A percentile compares a stretch with the other conserved stretches of the same genome.
Conservation (phyloP, 2,329 filamentous ascomycete species). For the Aspergillus fischeri region DNA sequence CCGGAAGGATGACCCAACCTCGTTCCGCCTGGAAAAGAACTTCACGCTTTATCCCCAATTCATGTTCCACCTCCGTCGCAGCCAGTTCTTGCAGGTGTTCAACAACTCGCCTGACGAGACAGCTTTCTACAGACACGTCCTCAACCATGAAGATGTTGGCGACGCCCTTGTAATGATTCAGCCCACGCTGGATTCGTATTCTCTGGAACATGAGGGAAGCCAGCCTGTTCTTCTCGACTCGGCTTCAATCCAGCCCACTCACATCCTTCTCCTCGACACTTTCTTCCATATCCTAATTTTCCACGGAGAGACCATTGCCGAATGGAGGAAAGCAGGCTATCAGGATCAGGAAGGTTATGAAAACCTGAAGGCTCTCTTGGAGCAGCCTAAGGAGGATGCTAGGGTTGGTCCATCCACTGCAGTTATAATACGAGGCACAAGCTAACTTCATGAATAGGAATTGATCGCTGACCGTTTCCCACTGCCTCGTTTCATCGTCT, state of each 20-base stretch:
- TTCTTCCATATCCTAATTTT: slow-evolving; percentile 99
- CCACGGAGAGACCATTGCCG: slow-evolving; percentile 95
- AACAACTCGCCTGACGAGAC: slow-evolving; percentile 99
- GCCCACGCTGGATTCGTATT: slow-evolving; percentile 94
- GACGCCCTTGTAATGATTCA: slow-evolving; percentile 99
- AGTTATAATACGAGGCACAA: background rate
- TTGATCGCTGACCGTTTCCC: slow-evolving; percentile 96
- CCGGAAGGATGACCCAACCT: slow-evolving; percentile 94
- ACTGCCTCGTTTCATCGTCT: slow-evolving; percentile 97
- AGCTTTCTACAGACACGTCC: slow-evolving; percentile 94
- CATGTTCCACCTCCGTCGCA: slow-evolving; percentile 97
- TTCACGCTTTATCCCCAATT: slow-evolving; percentile 98
- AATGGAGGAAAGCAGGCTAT: slow-evolving; percentile 97
- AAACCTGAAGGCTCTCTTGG: slow-evolving; percentile 82
- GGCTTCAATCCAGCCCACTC: slow-evolving; percentile 89
- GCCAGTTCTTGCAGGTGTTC: slow-evolving; percentile 97
- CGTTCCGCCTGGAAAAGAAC: slow-evolving; percentile 96
- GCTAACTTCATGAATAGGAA: slow-evolving; percentile 55
- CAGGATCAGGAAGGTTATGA: slow-evolving; percentile 98
- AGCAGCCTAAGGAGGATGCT: slow-evolving; percentile 94
- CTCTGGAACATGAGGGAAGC: slow-evolving; percentile 89
- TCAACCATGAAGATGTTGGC: slow-evolving; percentile 95
- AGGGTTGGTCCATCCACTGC: slow-evolving; percentile 56
- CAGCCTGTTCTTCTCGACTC: slow-evolving; percentile 94
- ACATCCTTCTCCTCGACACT: slow-evolving; percentile 90